Percentiles rank a stretch among this genome's conserved stretches.
These are phyloP conservation scores for Hamigera avellanea DNA, from an alignment of 495 filamentous ascomycete species.

Conservation along the genomic window DNA sequence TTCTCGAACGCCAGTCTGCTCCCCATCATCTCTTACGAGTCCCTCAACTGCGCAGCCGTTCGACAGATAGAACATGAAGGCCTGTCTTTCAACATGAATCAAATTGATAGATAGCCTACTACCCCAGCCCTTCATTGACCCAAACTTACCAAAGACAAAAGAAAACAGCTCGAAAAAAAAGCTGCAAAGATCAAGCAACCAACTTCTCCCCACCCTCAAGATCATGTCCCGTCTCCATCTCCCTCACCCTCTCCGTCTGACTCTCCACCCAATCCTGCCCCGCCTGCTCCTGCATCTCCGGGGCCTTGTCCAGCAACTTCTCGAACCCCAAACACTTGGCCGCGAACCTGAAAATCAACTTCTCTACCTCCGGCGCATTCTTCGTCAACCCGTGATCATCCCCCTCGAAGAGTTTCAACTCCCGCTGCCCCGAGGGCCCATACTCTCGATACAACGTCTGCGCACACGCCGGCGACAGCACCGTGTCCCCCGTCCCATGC, in stretches of 20 bases:
- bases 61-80: no score
- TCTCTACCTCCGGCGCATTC: conserved; percentile 21
- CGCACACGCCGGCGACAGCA: conserved; percentile 17
- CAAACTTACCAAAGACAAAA: no score
- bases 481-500: conserved; percentile 27
- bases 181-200: conserved; percentile 3
- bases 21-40: no score
- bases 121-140: no score
- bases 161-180: no score
- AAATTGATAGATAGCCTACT: no score
- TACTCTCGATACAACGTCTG: conserved; percentile 26
- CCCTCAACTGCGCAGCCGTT: no score
- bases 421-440: conserved; percentile 15
- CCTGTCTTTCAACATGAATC: no score
- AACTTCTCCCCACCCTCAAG: conserved; percentile 11
- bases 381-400: conserved; percentile 30
- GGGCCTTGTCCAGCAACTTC: conserved; percentile 14
- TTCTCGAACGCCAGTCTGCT: no score
- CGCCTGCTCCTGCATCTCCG: conserved; percentile 17
- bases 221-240: conserved; percentile 17
- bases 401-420: conserved; percentile 27
- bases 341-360: conserved; percentile 25
- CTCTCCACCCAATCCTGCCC: conserved; percentile 20
- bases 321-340: conserved; percentile 12
- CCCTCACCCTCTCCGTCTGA: conserved; percentile 18